These are phyloP conservation scores for Xerophyta viscosa DNA, from an alignment of 106 monocot species.

Conservation along the genomic window DNA sequence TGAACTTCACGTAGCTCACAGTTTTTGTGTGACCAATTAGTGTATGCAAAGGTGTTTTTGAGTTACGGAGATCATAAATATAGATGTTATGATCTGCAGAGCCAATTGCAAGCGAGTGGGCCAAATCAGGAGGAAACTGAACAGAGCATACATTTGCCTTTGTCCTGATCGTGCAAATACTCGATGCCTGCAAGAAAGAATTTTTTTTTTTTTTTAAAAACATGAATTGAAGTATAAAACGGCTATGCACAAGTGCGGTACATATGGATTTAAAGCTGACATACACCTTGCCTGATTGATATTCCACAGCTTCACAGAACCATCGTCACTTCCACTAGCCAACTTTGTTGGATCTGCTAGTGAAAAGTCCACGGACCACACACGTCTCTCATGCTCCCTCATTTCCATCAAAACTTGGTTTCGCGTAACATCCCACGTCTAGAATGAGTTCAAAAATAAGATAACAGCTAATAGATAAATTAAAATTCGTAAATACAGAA, in stretches of 20 bases:
- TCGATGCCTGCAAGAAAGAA: constrained; percentile 73
- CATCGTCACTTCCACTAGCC: constrained; percentile 96
- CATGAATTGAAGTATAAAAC: too few species aligned
- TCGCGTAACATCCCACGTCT: constrained; percentile 91
- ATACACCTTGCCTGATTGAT: constrained; percentile 99
- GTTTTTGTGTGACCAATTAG: constrained; percentile 71
- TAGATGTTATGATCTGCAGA: constrained; percentile 92
- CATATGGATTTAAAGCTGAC: constrained; percentile 56
- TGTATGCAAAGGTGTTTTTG: constrained; percentile 48
- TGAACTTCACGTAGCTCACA: constrained; percentile 87
- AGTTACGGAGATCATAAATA: constrained; percentile 71
- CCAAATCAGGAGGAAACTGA: constrained; percentile 78
- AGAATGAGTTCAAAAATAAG: too few species aligned
- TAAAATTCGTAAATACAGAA: not conserved
- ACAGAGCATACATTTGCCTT: constrained; percentile 94
- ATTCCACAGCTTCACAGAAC: constrained; percentile 94
- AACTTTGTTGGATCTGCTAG: constrained; percentile 72
- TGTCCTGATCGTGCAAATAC: constrained; percentile 78
- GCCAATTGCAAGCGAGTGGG: constrained; percentile 64
- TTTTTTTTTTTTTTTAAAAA: too few species aligned
- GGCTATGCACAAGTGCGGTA: constrained; percentile 7
- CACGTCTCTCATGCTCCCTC: constrained; percentile 88
- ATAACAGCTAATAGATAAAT: too few species aligned
- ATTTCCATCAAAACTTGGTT: constrained; percentile 62
- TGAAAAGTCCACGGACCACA: constrained; percentile 95